Evolutionary conservation across 768 basidiomycete species (phyloP), one percentile per base, ranked within the genome.

Genomic region (Suillus clintonianus): DNA sequence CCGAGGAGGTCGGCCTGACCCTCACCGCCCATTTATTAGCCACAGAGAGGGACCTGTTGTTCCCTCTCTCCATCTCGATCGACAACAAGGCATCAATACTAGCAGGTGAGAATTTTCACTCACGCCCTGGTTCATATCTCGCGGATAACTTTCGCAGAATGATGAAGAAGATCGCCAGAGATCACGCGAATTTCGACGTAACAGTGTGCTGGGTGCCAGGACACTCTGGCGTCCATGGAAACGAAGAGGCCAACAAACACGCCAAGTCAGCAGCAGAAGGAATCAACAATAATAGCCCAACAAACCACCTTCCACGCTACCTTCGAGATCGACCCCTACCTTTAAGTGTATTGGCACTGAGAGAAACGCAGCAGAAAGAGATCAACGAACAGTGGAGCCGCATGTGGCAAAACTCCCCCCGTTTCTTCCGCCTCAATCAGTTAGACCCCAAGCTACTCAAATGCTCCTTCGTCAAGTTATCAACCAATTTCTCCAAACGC

Each of bases 11-110:
- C 0, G 69, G 65, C 0, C 64, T 61, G 4, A 57, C 63, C 0
- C 64, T 72, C 4, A 69, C 62, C 11, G 60, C 66, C 10, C 48
- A 67, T 15, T 53, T 69, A 14, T 42, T 66, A 13, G 36, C 54
- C 22, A 50, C 45, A 5, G 56, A 59, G 27, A 27, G 27, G 27
- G 27, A 27, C 27, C 27, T 27, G 4, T 27, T 4, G 27, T 43
- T 43, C 19, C 43, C 43, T 3, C 1, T 43, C 0, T 43, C 43
- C 9, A 43, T 43, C 19, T 9, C 9, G 0, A n/a, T 43, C 0
- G 43, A 43, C 4, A 43, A 43, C 10, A 19, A 43, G 5, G 43
- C 43, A 0, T n/a, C 9, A 4, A 43, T 43, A 0, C 9, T 10
- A 0, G n/a, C 43, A 0, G 9, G 43, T 43, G 43, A 43, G 43